phyloP scores from a whole-genome alignment of 1,139 yeast species.

The Pichia sp. region DNA sequence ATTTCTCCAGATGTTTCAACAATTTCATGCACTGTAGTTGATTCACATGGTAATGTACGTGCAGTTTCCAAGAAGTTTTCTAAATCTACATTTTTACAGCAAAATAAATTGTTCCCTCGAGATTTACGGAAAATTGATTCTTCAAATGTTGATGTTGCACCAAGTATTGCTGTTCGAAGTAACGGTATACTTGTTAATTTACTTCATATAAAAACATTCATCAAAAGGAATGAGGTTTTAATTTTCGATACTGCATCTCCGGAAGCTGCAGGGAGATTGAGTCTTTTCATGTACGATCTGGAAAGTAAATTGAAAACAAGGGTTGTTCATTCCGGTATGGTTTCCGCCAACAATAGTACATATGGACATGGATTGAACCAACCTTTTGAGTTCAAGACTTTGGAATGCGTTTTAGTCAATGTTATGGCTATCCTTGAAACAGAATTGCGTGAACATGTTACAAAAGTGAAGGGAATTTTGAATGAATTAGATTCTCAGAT shows the following conservation, averaged over 20 bases:
- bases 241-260: conserved; percentile 51
- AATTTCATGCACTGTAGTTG: conserved; percentile 55
- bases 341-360: conserved; percentile 5
- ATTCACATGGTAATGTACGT: conserved; percentile 46
- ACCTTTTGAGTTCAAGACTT: conserved; percentile 47
- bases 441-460: conserved; percentile 40
- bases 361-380: conserved; percentile 20
- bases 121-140: conserved; percentile 71
- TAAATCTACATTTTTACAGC: conserved; percentile 47
- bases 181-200: conserved; percentile 58
- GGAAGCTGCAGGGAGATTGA: conserved; percentile 58
- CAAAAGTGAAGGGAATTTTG: conserved; percentile 44
- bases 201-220: conserved; percentile 62
- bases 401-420: conserved; percentile 49
- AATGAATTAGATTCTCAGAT: conserved; percentile 63
- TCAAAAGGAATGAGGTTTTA: conserved; percentile 56
- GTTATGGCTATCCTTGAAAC: conserved; percentile 51
- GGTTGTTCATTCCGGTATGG: conserved; percentile 22
- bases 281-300: conserved; percentile 85
- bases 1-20: conserved; percentile 15
- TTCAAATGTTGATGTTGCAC: conserved; percentile 60
- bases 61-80: conserved; percentile 55
- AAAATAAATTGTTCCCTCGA: conserved; percentile 61
- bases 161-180: conserved; percentile 57
- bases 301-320: conserved; percentile 65